Evolutionary conservation across 164 flowering plant species (phyloP), one percentile per base, ranked within the genome.

Genomic region (Vitis rupestris): DNA sequence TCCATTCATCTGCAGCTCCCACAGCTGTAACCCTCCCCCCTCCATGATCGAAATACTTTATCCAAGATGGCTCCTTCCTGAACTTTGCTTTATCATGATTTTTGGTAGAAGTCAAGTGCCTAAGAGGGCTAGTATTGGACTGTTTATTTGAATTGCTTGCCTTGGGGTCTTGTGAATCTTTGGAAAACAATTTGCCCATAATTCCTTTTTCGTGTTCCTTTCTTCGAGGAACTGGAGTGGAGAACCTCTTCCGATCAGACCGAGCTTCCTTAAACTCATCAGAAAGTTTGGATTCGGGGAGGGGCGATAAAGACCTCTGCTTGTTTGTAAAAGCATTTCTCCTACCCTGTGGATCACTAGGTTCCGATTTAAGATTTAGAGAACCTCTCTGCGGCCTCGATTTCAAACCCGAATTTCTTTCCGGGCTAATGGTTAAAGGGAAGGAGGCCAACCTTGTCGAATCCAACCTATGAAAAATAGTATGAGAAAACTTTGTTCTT

Each of bases 251-350:
- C 61, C 60, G 57, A 2, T 78, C 82, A 23, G 78, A 79, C 65
- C 80, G 54, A 4, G 99, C 99, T 75, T 95, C 97, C 82, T 80
- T 85, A 64, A 95, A 95, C 19, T 82, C 66, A 6, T 87, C 94
- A 0, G 96, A 74, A 44, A 93, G 83, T 7, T 31, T 11, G 3
- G 81, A 83, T 62, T 78, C 61, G 0, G 90, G 87, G 5, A 65
- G 59, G 23, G 98, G 99, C 19, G 98, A 91, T 27, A 76, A 27
- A 8, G 96, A 83, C 78, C 98, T 84, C 66, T 76, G 87, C 73
- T 81, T 86, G 59, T 15, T 81, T 7, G 74, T 68, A 1, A 49
- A 7, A 0, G 82, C 79, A 31, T 62, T 75, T 52, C 48, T 58
- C 62, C 63, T 74, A 75, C 68, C 50, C 65, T 44, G 63, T 3